Conservation (phyloP, 2,329 filamentous ascomycete genomes). For the Daldinia sp. region DNA sequence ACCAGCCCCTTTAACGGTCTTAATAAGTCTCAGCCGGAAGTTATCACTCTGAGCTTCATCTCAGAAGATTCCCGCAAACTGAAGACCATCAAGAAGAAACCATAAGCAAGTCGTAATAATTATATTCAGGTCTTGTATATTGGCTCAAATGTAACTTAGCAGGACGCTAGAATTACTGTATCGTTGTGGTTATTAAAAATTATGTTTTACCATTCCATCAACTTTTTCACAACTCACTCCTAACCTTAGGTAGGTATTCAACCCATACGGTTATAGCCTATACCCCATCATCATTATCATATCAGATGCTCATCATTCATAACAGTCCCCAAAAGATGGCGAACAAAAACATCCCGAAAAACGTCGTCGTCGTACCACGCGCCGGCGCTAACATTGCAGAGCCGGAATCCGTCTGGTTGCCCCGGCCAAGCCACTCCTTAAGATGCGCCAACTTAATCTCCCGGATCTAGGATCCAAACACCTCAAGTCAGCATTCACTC, state of each 20-base stretch:
- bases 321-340: constrained; percentile 1
- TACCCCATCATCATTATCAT: background rate
- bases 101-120: no score
- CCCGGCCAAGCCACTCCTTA: constrained; percentile 40
- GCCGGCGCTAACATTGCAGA: constrained; percentile 2
- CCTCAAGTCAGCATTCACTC: constrained; percentile 11
- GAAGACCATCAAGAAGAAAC: no score
- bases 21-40: background rate
- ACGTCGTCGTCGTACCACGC: no score
- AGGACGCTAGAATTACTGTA: no score
- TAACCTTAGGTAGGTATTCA: background rate
- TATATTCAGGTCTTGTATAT: no score
- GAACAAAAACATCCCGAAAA: constrained; percentile 17
- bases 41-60: no score
- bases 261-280: background rate
- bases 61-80: background rate
- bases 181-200: background rate
- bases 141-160: no score
- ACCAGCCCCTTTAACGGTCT: background rate
- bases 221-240: constrained; percentile 2
- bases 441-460: constrained; percentile 39
- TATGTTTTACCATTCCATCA: background rate
- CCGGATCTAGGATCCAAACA: constrained; percentile 29
- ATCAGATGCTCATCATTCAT: constrained; percentile 1
- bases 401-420: constrained; percentile 27